Percentiles rank a stretch among this genome's conserved stretches.
These are phyloP conservation scores for Skeletonema marinoi DNA, from an alignment of 108 stramenopile species.

Conservation along the genomic window DNA sequence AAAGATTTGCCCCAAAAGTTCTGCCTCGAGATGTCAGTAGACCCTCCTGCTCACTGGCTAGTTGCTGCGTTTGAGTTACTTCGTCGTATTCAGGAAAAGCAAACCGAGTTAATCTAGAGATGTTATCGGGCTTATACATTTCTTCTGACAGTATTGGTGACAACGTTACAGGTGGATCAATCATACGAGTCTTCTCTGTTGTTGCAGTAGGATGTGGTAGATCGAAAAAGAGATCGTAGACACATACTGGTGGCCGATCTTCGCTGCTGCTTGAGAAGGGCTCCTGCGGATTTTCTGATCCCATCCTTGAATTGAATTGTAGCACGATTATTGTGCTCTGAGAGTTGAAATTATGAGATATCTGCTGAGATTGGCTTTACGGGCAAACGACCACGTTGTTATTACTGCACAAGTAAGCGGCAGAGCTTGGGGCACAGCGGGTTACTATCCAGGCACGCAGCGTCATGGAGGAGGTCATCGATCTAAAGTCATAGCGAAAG, in stretches of 20 bases:
- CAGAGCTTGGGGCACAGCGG: too few relatives aligned
- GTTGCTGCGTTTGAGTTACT: background rate
- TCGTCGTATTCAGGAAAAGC: conserved; percentile 82
- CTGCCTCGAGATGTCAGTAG: conserved; percentile 18
- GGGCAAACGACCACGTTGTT: too few relatives aligned
- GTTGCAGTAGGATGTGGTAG: conserved; percentile 73
- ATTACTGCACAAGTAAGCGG: too few relatives aligned
- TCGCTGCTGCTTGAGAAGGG: conserved; percentile 3
- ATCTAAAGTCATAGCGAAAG: too few relatives aligned
- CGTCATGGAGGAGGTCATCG: too few relatives aligned
- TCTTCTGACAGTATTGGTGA: conserved; percentile 43
- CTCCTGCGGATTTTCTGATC: conserved; percentile 27
- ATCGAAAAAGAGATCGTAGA: conserved; percentile 80
- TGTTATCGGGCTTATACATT: conserved; percentile 34
- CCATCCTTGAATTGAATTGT: background rate
- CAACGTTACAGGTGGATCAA: conserved; percentile 41
- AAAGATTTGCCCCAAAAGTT: conserved; percentile 34
- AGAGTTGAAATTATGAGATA: too few relatives aligned
- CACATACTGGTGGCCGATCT: conserved; percentile 15
- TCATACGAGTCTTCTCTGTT: conserved; percentile 11
- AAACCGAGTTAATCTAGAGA: conserved; percentile 63
- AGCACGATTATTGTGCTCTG: background rate
- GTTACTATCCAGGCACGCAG: too few relatives aligned
- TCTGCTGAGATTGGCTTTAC: too few relatives aligned
- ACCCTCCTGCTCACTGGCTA: background rate